Conservation (phyloP, 2,329 filamentous ascomycete species). For the Boeremia exigua region DNA sequence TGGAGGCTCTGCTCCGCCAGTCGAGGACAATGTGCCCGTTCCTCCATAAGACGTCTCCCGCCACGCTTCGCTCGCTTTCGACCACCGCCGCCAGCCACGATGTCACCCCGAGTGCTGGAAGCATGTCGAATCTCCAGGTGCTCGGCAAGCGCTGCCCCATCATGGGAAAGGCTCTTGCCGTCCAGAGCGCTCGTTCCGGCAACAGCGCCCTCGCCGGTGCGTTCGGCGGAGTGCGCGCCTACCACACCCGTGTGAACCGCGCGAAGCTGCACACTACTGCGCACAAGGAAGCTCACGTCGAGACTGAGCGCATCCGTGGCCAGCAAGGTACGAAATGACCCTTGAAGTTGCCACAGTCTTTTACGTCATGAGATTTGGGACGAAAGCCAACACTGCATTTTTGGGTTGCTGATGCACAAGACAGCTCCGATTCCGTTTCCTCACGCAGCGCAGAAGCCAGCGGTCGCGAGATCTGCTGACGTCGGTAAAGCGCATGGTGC, state of each 20-base stretch:
- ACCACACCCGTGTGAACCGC: constrained; percentile 61
- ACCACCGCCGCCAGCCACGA: constrained; percentile 71
- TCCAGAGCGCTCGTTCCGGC: constrained; percentile 68
- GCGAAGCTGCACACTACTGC: constrained; percentile 83
- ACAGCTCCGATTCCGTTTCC: constrained; percentile 41
- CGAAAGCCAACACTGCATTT: constrained; percentile 1
- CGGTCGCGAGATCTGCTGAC: constrained; percentile 27
- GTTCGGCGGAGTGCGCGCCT: constrained; percentile 57
- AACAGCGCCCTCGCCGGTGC: constrained; percentile 55
- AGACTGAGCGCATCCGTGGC: constrained; percentile 53
- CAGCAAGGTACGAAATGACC: constrained; percentile 51
- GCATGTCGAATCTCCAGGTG: constrained; percentile 96
- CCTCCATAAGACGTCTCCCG: constrained; percentile 90
- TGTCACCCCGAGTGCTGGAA: constrained; percentile 80
- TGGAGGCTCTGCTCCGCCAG: constrained; percentile 95
- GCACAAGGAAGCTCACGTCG: constrained; percentile 78
- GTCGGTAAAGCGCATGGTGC: constrained; percentile 57
- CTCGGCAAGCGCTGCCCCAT: constrained; percentile 94
- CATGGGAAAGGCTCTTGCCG: constrained; percentile 96
- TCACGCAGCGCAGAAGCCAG: constrained; percentile 33
- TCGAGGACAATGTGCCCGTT: constrained; percentile 98
- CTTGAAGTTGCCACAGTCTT: not conserved
- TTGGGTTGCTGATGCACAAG: not conserved
- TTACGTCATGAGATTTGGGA: constrained; percentile 3
- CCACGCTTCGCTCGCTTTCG: constrained; percentile 87